A percentile compares a stretch with the other conserved stretches of the same genome.
Evolutionary conservation across 352 stramenopile genomes (phyloP).

Genomic region (Peronospora tabacina): DNA sequence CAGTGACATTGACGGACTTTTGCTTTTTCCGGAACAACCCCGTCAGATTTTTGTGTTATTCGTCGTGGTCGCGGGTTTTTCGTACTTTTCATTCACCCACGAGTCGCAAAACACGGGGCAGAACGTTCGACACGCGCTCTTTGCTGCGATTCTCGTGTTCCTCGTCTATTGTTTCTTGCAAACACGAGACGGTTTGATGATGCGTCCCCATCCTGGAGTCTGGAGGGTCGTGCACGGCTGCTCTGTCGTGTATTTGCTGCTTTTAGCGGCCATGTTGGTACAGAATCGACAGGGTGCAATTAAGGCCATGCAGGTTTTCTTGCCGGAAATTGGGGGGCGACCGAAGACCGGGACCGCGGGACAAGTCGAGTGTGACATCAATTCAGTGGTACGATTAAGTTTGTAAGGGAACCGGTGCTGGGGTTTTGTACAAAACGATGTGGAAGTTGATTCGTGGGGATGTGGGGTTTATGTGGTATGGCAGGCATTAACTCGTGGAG

Average conservation of each 20-base stretch:
- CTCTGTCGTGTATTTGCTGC: conserved; percentile 68
- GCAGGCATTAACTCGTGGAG: conserved; percentile 52
- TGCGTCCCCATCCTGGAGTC: conserved; percentile 65
- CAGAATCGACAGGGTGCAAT: conserved; percentile 62
- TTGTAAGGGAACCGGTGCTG: background rate
- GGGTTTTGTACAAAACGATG: too few relatives aligned
- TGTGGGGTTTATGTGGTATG: background rate
- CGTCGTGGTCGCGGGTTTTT: conserved; percentile 48
- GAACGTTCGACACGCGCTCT: conserved; percentile 59
- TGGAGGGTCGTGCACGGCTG: conserved; percentile 77
- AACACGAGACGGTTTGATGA: conserved; percentile 68
- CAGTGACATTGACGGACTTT: conserved; percentile 49
- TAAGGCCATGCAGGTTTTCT: conserved; percentile 59
- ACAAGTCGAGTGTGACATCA: conserved; percentile 60
- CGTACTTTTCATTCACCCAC: conserved; percentile 79
- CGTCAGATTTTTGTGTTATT: conserved; percentile 69
- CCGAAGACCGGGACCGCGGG: conserved; percentile 24
- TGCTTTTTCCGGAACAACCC: conserved; percentile 74
- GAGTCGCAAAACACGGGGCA: conserved; percentile 56
- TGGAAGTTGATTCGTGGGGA: background rate
- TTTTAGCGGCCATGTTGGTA: conserved; percentile 58
- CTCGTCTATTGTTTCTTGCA: conserved; percentile 84
- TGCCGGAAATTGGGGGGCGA: conserved; percentile 55
- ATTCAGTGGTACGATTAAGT: conserved; percentile 25
- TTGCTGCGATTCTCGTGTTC: conserved; percentile 66